These are phyloP conservation scores for Hypomyces perniciosus DNA, from an alignment of 2,329 filamentous ascomycete species.

Conservation along the genomic window DNA sequence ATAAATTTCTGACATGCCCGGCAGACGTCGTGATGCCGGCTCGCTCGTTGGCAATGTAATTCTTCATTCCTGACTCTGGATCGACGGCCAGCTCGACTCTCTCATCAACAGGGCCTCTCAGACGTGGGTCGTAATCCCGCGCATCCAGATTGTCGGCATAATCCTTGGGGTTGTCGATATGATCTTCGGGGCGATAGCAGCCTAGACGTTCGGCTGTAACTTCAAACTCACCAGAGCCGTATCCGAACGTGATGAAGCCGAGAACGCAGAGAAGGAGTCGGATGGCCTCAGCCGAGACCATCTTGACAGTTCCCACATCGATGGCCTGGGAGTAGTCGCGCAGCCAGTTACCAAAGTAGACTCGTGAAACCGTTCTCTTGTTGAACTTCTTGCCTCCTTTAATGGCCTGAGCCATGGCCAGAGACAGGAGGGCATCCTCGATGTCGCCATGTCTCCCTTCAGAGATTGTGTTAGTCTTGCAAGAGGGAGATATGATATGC, in stretches of 20 bases:
- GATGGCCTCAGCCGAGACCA: conserved; percentile 85
- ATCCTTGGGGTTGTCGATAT: conserved; percentile 74
- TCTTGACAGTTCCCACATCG: conserved; percentile 87
- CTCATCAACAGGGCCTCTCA: conserved; percentile 79
- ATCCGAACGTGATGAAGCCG: conserved; percentile 83
- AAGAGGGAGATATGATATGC: neutral
- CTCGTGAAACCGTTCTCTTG: conserved; percentile 80
- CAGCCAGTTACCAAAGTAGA: conserved; percentile 97
- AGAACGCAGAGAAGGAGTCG: conserved; percentile 83
- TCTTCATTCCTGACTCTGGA: conserved; percentile 72
- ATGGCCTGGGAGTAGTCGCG: conserved; percentile 90
- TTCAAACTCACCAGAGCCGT: conserved; percentile 78
- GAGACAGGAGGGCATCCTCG: conserved; percentile 76
- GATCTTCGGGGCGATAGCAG: conserved; percentile 72
- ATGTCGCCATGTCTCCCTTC: conserved; percentile 83
- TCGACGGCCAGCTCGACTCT: conserved; percentile 73
- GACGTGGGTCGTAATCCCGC: conserved; percentile 69
- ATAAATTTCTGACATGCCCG: conserved; percentile 66
- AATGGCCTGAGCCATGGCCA: conserved; percentile 51
- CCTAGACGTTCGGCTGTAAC: conserved; percentile 78
- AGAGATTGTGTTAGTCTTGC: neutral
- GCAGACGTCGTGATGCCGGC: conserved; percentile 76
- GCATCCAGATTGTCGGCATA: conserved; percentile 89
- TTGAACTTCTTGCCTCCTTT: conserved; percentile 70
- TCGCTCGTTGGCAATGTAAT: conserved; percentile 86